Evolutionary conservation across 352 stramenopile genomes (phyloP).

Genomic region (Discostella stelligera): DNA sequence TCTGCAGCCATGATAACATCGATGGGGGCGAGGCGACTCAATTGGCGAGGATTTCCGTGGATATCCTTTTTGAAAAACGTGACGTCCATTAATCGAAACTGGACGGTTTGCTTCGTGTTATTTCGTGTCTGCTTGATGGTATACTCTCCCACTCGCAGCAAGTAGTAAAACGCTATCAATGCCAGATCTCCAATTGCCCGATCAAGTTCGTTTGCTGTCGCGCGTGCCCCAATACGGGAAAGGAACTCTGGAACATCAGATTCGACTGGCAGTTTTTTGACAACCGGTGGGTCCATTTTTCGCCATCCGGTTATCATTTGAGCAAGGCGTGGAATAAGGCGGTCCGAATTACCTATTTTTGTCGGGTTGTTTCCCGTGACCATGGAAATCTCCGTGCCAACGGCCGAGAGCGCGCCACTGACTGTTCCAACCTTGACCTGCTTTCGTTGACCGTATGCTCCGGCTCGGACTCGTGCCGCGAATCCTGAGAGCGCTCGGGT

Average conservation of each 20-base stretch:
- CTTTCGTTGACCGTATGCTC: neutral
- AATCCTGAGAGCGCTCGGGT: slow-evolving; percentile 4
- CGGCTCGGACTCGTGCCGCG: neutral
- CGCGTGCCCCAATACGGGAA: neutral
- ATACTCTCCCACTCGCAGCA: slow-evolving; percentile 14
- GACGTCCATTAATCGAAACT: neutral
- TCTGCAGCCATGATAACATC: neutral
- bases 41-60: too few species aligned
- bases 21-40: neutral
- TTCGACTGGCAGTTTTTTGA: neutral
- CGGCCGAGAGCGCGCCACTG: neutral
- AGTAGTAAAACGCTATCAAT: slow-evolving; percentile 25
- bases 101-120: slow-evolving; percentile 10
- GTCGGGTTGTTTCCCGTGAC: neutral
- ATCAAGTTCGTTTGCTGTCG: neutral
- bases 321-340: neutral
- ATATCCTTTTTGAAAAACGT: slow-evolving; percentile 22
- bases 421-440: neutral
- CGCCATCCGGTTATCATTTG: neutral
- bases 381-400: neutral
- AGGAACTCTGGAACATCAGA: neutral
- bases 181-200: neutral
- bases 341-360: neutral
- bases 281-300: neutral
- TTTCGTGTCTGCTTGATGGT: neutral